Evolutionary conservation across 257 asterid species (phyloP).

Genomic region (Orobanche coerulescens): DNA sequence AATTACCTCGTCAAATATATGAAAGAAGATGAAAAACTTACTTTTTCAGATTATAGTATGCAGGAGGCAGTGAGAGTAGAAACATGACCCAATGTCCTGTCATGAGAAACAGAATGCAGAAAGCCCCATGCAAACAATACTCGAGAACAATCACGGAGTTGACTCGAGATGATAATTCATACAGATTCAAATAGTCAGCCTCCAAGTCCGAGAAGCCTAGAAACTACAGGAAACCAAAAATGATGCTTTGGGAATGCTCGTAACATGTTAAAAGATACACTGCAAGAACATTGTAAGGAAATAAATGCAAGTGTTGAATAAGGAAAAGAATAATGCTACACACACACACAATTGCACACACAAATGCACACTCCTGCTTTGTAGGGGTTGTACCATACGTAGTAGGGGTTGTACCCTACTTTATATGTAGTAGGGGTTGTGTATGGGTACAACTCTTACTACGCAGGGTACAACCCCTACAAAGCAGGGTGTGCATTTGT

Average conservation of each 20-base stretch:
- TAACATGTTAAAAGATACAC: neutral
- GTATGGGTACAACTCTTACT: too few relatives aligned
- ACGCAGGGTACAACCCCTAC: too few relatives aligned
- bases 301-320: neutral
- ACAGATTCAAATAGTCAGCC: conserved; percentile 82
- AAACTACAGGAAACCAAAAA: conserved; percentile 37
- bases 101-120: conserved; percentile 52
- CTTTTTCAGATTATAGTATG: conserved; percentile 58
- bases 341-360: too few relatives aligned
- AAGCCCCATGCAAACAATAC: conserved; percentile 58
- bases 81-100: conserved; percentile 88
- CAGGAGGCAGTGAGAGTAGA: conserved; percentile 49
- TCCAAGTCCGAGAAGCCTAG: conserved; percentile 89
- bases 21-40: too few relatives aligned
- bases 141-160: conserved; percentile 71
- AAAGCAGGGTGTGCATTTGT: too few relatives aligned
- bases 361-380: too few relatives aligned
- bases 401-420: too few relatives aligned
- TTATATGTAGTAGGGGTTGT: too few relatives aligned
- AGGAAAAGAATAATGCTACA: too few relatives aligned
- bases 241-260: conserved; percentile 9
- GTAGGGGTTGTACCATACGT: too few relatives aligned
- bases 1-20: too few relatives aligned
- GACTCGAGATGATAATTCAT: conserved; percentile 65
- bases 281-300: neutral